Conservation (phyloP, 805 yeast genomes). For the Cyberlindnera maclurae region DNA sequence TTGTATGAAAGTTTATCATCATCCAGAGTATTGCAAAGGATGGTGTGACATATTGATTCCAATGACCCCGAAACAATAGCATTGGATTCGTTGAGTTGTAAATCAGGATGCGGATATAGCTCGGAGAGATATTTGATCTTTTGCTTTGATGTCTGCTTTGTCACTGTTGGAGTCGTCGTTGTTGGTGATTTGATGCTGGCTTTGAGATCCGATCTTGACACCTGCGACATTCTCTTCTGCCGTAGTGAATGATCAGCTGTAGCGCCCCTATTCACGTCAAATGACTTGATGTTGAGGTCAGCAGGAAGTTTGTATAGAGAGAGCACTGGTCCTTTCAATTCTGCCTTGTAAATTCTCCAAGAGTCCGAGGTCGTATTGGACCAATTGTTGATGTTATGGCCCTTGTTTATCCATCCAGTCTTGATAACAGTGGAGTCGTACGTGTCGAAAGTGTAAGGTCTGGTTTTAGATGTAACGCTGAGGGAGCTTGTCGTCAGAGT, state of each 20-base stretch:
- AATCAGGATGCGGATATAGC: conserved; percentile 55
- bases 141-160: conserved; percentile 1
- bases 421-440: conserved; percentile 37
- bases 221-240: conserved; percentile 23
- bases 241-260: conserved; percentile 11
- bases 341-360: conserved; percentile 50
- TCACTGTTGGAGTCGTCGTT: conserved; percentile 1
- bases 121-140: conserved; percentile 32
- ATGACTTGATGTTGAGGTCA: conserved; percentile 37
- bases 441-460: conserved; percentile 24
- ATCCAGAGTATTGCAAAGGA: conserved; percentile 46
- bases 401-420: conserved; percentile 55
- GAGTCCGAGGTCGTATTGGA: conserved; percentile 17
- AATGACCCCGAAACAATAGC: conserved; percentile 47
- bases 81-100: conserved; percentile 41
- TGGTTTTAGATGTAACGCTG: conserved; percentile 7
- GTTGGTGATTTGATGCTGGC: conserved; percentile 9
- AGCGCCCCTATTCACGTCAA: conserved; percentile 24
- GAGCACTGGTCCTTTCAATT: conserved; percentile 61
- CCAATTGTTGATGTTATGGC: conserved; percentile 26
- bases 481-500: conserved; percentile 11
- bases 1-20: conserved; percentile 34
- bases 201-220: conserved; percentile 15
- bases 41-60: conserved; percentile 73
- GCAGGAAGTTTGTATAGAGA: conserved; percentile 52